Evolutionary conservation across 176 grass and related monocot species (phyloP), one percentile per base, ranked within the genome.

Genomic region (Bothriochloa decipiens): DNA sequence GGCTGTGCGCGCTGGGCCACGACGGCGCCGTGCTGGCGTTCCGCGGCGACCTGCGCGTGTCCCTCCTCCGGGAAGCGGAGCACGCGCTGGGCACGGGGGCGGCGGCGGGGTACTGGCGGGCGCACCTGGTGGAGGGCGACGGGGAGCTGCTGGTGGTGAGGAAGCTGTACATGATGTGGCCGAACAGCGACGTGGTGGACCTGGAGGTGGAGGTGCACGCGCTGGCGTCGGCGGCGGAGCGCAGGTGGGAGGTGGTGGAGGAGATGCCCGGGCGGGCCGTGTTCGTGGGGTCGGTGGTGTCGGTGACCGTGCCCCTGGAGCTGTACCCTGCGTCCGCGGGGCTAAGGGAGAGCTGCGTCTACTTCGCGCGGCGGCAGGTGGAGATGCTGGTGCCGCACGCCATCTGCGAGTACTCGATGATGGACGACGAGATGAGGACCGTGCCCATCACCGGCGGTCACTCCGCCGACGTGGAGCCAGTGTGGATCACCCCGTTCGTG

Each of bases 231-330:
- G 37, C 27, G 49, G 64, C 10, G 79, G 27, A 37, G 72, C 5
- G 63, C 72, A 61, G 16, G 36, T 87, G 85, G 85, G 85, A 68
- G 3, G 1, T 4, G 27, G 13, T 82, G 27, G 28, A 1, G 26
- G 79, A 76, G 63, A 53, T 42, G 4, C 72, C 72, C 6, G 15
- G 63, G 73, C 22, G 70, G 70, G 79, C 85, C 47, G 6, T 87
- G 27, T 69, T 87, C 79, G 79, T 82, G 37, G 85, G 85, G 6
- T 36, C 63, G 63, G 85, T 87, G 35, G 70, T 52, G 46, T 87
- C 85, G 61, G 47, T 17, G 37, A 18, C 5, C 14, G 76, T 80
- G 75, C 50, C 40, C 0, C 55, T n/a, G 43, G 79, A 3, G 25
- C n/a, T 58, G 41, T 61, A 62, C 37, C 35, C 47, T 11, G 20